Percentiles rank a stretch among this genome's conserved stretches.
Evolutionary conservation across 2,329 filamentous ascomycete species (phyloP).

Genomic region (Zymoseptoria ardabiliae): DNA sequence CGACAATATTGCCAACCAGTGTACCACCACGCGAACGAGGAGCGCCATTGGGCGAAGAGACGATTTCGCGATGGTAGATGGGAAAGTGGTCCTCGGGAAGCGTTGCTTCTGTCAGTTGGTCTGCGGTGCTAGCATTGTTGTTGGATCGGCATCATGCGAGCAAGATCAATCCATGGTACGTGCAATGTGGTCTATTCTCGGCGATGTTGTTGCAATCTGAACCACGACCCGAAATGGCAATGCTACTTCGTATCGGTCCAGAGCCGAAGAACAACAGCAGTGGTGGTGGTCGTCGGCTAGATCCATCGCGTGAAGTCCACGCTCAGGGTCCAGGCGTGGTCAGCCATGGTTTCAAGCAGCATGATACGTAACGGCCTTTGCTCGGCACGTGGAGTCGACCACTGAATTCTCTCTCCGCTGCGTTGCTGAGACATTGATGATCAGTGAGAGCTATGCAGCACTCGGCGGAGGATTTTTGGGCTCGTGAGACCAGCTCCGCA

Average conservation of each 20-base stretch:
- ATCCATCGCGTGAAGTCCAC: not conserved
- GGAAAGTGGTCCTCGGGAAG: not conserved
- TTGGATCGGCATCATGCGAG: not conserved
- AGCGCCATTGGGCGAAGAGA: not conserved
- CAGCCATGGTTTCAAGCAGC: not conserved
- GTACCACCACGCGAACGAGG: not conserved
- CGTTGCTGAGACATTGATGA: not conserved
- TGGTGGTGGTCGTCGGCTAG: not conserved
- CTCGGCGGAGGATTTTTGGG: not conserved
- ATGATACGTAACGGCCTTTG: not conserved
- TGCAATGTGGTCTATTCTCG: not conserved
- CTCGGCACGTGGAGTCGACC: not conserved
- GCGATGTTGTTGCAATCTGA: not conserved
- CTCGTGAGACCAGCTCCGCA: not conserved
- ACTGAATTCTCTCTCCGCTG: not conserved
- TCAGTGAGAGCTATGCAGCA: not conserved
- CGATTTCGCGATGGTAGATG: not conserved
- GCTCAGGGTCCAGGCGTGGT: not conserved
- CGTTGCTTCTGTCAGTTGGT: not conserved
- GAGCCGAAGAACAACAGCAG: not conserved
- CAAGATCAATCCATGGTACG: not conserved
- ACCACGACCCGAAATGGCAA: not conserved
- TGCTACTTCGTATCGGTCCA: not conserved
- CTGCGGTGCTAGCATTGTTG: not conserved
- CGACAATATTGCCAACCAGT: not conserved